These are phyloP conservation scores for Protomyces arabidopsidicola DNA, from an alignment of 1,139 yeast species.

Conservation along the genomic window DNA sequence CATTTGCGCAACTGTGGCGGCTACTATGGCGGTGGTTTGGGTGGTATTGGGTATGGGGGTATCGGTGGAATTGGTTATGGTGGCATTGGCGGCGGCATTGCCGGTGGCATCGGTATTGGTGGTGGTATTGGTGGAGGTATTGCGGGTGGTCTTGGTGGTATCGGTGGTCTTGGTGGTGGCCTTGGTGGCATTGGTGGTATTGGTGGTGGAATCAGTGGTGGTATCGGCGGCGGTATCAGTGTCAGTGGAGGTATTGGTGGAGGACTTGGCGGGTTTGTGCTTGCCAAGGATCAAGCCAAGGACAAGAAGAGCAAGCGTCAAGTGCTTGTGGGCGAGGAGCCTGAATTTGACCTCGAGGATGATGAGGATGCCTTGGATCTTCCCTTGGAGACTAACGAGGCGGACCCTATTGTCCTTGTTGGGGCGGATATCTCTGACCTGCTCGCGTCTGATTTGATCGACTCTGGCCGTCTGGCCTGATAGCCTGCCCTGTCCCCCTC, in stretches of 20 bases:
- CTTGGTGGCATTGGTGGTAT: background rate
- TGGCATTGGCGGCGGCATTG: conserved; percentile 4
- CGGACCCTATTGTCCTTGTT: background rate
- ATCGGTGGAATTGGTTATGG: background rate
- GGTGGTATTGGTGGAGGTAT: conserved; percentile 9
- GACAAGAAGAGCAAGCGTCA: background rate
- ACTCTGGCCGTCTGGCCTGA: background rate
- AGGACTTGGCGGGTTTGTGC: conserved; percentile 9
- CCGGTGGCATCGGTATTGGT: conserved; percentile 1
- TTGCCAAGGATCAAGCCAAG: conserved; percentile 1
- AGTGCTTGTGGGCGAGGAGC: background rate
- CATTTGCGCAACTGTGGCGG: background rate
- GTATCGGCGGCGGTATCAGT: background rate
- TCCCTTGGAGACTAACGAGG: background rate
- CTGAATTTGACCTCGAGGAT: background rate
- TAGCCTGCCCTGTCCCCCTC: background rate
- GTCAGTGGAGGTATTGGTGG: conserved; percentile 5
- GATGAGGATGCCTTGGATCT: background rate
- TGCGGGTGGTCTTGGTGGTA: background rate
- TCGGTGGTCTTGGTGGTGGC: background rate
- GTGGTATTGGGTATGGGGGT: conserved; percentile 1
- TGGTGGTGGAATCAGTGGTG: background rate
- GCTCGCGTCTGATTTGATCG: background rate
- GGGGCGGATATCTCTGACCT: background rate
- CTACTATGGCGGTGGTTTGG: background rate